Conservation (phyloP, 768 basidiomycete genomes). For the Grammothele lineata region DNA sequence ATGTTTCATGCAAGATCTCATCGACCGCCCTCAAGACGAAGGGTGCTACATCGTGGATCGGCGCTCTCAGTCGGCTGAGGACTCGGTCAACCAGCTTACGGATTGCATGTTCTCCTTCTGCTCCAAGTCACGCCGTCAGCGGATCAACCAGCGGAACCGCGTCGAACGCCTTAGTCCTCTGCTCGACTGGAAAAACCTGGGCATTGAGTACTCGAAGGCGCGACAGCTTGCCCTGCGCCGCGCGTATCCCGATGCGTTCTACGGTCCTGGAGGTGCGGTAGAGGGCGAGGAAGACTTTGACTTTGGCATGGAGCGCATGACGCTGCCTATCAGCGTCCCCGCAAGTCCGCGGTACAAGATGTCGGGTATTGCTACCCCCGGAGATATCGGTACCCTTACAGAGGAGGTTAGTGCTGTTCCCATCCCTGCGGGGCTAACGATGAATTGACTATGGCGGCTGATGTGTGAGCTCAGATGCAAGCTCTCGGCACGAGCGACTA, state of each 20-base stretch:
- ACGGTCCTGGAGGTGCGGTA: slow-evolving; percentile 50
- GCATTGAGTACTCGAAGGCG: slow-evolving; percentile 95
- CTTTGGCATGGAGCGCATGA: slow-evolving; percentile 66
- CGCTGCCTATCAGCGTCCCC: slow-evolving; percentile 69
- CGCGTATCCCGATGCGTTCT: slow-evolving; percentile 94
- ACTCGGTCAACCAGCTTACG: slow-evolving; percentile 82
- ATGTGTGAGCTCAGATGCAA: slow-evolving; percentile 65
- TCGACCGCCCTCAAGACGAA: slow-evolving; percentile 91
- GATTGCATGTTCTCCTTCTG: slow-evolving; percentile 73
- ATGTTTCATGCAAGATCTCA: slow-evolving; percentile 97
- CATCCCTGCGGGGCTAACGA: neutral
- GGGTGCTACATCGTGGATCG: slow-evolving; percentile 97
- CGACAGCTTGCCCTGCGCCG: slow-evolving; percentile 86
- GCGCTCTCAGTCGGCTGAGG: slow-evolving; percentile 83
- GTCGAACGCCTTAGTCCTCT: slow-evolving; percentile 92
- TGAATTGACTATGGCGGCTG: neutral
- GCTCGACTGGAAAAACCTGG: slow-evolving; percentile 97
- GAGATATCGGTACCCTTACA: slow-evolving; percentile 87
- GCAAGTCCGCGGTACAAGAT: slow-evolving; percentile 79
- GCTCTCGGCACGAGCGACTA: slow-evolving; percentile 83
- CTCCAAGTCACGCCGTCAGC: slow-evolving; percentile 85
- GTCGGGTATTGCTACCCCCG: slow-evolving; percentile 82
- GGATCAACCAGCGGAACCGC: slow-evolving; percentile 98
- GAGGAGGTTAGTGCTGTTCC: slow-evolving; percentile 54
- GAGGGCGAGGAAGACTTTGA: slow-evolving; percentile 47